Conservation (phyloP, 1,139 yeast genomes). For the Geotrichum phurueaensis region DNA sequence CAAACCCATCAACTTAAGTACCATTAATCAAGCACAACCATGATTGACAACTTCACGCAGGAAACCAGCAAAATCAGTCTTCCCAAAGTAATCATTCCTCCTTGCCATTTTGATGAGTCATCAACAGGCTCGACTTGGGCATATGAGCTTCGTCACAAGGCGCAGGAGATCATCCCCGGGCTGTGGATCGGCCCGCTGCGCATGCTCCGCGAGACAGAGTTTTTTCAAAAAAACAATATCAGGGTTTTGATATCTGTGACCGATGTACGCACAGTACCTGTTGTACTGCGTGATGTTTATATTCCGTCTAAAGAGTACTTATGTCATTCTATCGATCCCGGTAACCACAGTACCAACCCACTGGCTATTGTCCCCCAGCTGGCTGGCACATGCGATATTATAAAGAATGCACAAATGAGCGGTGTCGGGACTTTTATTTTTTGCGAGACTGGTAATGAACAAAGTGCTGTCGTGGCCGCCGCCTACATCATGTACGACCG, state of each 20-base stretch:
- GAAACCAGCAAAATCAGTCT: constrained; percentile 9
- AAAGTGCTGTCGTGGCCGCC: constrained; percentile 30
- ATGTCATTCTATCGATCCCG: constrained; percentile 21
- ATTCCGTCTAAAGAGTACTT: constrained; percentile 15
- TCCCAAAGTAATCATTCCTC: constrained; percentile 28
- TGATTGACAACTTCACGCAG: neutral
- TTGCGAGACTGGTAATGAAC: constrained; percentile 36
- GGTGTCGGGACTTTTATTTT: constrained; percentile 25
- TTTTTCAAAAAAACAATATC: constrained; percentile 26
- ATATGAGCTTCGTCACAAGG: constrained; percentile 27
- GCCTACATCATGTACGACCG: constrained; percentile 29
- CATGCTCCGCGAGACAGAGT: constrained; percentile 24
- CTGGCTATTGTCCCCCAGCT: constrained; percentile 22
- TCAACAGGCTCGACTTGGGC: constrained; percentile 28
- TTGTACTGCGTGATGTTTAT: constrained; percentile 16
- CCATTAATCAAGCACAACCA: neutral
- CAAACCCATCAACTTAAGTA: too few species aligned
- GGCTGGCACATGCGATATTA: constrained; percentile 19
- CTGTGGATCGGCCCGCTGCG: constrained; percentile 34
- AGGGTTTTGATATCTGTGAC: constrained; percentile 24
- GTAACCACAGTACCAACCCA: constrained; percentile 18
- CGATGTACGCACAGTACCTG: constrained; percentile 5
- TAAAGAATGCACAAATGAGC: constrained; percentile 13
- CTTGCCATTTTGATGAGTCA: constrained; percentile 27
- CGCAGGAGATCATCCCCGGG: constrained; percentile 23